Conservation (phyloP, 768 basidiomycete genomes). For the Mycena metata region DNA sequence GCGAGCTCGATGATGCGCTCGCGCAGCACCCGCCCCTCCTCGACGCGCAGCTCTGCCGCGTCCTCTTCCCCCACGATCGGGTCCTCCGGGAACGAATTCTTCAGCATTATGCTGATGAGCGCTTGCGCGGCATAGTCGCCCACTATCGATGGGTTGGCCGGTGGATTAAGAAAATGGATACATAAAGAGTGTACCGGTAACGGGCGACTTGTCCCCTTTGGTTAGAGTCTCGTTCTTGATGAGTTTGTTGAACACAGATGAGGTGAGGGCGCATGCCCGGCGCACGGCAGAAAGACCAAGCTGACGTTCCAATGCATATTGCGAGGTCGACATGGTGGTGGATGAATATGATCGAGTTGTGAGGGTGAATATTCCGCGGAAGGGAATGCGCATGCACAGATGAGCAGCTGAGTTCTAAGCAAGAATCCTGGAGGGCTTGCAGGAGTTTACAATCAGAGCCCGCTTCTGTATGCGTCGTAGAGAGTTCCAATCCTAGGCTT, state of each 20-base stretch:
- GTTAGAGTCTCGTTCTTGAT: constrained; percentile 88
- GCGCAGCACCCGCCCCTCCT: constrained; percentile 58
- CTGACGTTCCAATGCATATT: constrained; percentile 77
- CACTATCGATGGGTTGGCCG: constrained; percentile 59
- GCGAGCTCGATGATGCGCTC: constrained; percentile 85
- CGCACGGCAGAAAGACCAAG: constrained; percentile 91
- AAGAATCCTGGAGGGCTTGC: too few relatives aligned
- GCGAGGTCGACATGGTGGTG: constrained; percentile 61
- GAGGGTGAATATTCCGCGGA: constrained; percentile 12
- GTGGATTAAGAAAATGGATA: neutral
- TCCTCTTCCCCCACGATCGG: constrained; percentile 97
- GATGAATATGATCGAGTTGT: constrained; percentile 31
- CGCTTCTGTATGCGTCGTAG: too few relatives aligned
- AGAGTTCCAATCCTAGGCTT: too few relatives aligned
- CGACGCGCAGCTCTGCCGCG: constrained; percentile 78
- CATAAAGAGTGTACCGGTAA: constrained; percentile 69
- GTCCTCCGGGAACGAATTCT: constrained; percentile 84
- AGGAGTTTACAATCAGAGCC: too few relatives aligned
- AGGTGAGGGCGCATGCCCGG: constrained; percentile 86
- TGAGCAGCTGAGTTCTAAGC: too few relatives aligned
- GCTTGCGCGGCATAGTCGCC: constrained; percentile 97
- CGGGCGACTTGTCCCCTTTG: constrained; percentile 93
- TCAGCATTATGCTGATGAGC: constrained; percentile 86
- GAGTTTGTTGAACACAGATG: constrained; percentile 87
- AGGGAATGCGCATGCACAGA: constrained; percentile 21